Evolutionary conservation across 495 filamentous ascomycete species (phyloP).

Genomic region (Pyronema domesticum): DNA sequence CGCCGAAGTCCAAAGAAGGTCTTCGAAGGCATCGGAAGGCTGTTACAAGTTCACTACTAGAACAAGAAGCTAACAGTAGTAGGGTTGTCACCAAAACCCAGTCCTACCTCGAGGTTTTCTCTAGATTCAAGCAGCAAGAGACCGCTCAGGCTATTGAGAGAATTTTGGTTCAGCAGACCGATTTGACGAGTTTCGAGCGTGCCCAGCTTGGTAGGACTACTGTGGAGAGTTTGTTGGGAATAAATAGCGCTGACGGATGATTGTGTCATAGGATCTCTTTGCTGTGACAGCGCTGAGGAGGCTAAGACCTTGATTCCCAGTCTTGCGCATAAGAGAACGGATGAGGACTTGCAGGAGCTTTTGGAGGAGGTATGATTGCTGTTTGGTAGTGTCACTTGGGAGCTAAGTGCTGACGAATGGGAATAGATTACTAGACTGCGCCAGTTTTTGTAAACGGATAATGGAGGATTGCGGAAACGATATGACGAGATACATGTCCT

Average conservation of each 20-base stretch:
- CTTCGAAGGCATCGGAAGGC: not conserved
- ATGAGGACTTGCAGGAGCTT: conserved; percentile 70
- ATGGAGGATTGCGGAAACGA: no score
- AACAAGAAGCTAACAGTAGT: not conserved
- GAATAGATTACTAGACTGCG: conserved; percentile 22
- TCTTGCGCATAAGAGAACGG: conserved; percentile 67
- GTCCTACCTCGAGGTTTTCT: conserved; percentile 82
- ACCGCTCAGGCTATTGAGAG: conserved; percentile 83
- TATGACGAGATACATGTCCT: no score
- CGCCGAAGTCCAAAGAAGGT: not conserved
- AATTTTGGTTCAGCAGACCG: conserved; percentile 53
- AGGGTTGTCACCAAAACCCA: conserved; percentile 62
- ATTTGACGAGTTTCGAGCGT: conserved; percentile 78
- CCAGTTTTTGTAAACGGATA: conserved; percentile 16
- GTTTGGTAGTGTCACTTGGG: conserved; percentile 2
- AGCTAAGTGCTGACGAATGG: conserved; percentile 9
- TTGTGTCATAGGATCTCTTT: conserved; percentile 51
- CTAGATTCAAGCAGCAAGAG: conserved; percentile 85
- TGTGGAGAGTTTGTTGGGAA: not conserved
- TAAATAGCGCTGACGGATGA: conserved; percentile 1
- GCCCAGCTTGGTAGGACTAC: conserved; percentile 59
- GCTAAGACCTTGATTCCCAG: conserved; percentile 92
- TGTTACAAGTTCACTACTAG: not conserved
- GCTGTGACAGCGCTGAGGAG: conserved; percentile 81
- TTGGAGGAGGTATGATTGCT: conserved; percentile 54